Evolutionary conservation across 2,329 filamentous ascomycete genomes (phyloP).

Genomic region (Aspergillus glaucus): DNA sequence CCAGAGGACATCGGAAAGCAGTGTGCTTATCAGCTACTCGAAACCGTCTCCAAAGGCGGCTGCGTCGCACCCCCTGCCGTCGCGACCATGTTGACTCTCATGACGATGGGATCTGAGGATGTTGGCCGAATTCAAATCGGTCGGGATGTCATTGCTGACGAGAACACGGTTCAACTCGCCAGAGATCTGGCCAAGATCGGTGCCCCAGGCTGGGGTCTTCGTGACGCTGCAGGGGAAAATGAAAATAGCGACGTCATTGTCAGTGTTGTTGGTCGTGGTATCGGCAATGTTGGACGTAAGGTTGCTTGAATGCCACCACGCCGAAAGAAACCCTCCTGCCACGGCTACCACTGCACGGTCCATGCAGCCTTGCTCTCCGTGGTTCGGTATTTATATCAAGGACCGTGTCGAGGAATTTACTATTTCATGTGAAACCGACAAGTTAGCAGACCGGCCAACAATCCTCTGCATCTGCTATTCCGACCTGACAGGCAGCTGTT

Average conservation of each 20-base stretch:
- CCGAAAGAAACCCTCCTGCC: neutral
- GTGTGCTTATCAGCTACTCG: constrained; percentile 83
- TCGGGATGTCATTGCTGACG: constrained; percentile 71
- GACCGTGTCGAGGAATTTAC: neutral
- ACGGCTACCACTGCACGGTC: neutral
- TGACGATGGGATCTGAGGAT: constrained; percentile 98
- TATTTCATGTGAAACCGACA: neutral
- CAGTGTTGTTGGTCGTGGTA: constrained; percentile 84
- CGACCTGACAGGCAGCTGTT: neutral
- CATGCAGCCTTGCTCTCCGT: neutral
- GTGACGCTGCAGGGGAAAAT: constrained; percentile 64
- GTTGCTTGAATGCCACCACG: constrained; percentile 50
- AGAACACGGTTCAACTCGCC: constrained; percentile 72
- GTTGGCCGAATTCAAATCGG: constrained; percentile 81
- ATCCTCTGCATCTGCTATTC: neutral
- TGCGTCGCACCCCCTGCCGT: constrained; percentile 69
- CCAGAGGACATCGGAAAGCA: constrained; percentile 86
- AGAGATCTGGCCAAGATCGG: constrained; percentile 86
- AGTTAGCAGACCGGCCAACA: neutral
- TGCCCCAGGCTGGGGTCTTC: constrained; percentile 81
- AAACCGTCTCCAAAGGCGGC: constrained; percentile 74
- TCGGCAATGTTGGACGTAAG: constrained; percentile 93
- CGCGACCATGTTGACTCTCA: constrained; percentile 71
- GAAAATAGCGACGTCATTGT: constrained; percentile 67
- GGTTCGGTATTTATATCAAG: neutral